phyloP scores from a whole-genome alignment of 1,139 yeast species.

The Suhomyces anneliseae region DNA sequence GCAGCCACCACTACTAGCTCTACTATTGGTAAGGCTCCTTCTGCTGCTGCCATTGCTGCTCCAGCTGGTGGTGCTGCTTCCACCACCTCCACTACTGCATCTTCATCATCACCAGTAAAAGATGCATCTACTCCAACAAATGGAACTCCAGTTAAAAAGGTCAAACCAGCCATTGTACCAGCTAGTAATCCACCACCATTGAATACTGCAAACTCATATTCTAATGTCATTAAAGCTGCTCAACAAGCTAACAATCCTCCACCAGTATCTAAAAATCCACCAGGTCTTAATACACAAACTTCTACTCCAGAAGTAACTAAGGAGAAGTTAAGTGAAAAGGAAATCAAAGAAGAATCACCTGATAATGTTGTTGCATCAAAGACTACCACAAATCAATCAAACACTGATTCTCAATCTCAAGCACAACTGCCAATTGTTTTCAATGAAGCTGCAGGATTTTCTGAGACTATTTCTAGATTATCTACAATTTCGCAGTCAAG shows the following conservation, averaged over 20 bases:
- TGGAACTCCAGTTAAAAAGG: constrained; percentile 17
- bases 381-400: constrained; percentile 6
- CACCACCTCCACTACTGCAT: constrained; percentile 5
- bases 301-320: constrained; percentile 1
- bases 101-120: constrained; percentile 18
- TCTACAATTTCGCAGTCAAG: constrained; percentile 35
- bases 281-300: constrained; percentile 5
- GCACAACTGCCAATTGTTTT: constrained; percentile 20
- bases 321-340: constrained; percentile 2
- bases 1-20: neutral
- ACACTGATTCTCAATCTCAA: constrained; percentile 13
- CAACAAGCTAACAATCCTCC: constrained; percentile 11
- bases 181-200: constrained; percentile 21
- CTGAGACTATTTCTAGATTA: constrained; percentile 34
- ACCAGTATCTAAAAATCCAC: constrained; percentile 11
- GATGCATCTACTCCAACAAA: constrained; percentile 3
- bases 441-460: constrained; percentile 23
- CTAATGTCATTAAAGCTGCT: constrained; percentile 24
- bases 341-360: constrained; percentile 3
- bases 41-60: neutral
- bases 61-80: neutral
- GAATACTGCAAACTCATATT: constrained; percentile 19
- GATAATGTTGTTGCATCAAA: constrained; percentile 3
- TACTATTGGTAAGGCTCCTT: neutral
- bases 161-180: constrained; percentile 13